Percentiles rank a stretch among this genome's conserved stretches.
Conservation (phyloP, 768 basidiomycete genomes). For the Phanerodontia chrysosporium region DNA sequence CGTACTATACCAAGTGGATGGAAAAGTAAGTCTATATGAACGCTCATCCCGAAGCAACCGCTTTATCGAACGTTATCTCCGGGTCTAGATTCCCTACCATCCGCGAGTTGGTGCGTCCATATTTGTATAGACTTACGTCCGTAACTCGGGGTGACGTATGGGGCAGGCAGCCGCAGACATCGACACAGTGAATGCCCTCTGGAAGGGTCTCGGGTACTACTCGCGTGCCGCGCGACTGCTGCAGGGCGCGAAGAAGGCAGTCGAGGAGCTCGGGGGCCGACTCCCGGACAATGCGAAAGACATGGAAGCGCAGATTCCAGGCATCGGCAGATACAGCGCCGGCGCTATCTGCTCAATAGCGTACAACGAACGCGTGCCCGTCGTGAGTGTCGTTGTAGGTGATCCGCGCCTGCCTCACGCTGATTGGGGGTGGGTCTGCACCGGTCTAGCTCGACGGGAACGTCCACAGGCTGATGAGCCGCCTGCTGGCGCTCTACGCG, state of each 20-base stretch:
- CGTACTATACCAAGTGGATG: conserved; percentile 91
- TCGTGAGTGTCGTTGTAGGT: conserved; percentile 49
- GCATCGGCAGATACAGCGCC: conserved; percentile 86
- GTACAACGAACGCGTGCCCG: conserved; percentile 77
- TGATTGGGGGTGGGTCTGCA: not conserved
- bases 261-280: conserved; percentile 58
- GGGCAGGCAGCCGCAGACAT: conserved; percentile 61
- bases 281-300: conserved; percentile 78
- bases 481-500: conserved; percentile 79
- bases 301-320: conserved; percentile 80
- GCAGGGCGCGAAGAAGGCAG: conserved; percentile 76
- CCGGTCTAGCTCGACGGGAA: conserved; percentile 77
- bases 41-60: not conserved
- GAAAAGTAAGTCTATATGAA: conserved; percentile 45
- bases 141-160: not conserved
- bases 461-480: conserved; percentile 79
- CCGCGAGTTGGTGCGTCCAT: conserved; percentile 54
- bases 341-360: conserved; percentile 86
- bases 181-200: conserved; percentile 82
- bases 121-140: not conserved
- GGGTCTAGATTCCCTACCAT: conserved; percentile 74
- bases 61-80: not conserved
- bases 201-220: conserved; percentile 93
- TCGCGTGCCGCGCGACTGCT: conserved; percentile 81
- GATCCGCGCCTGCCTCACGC: not conserved